Evolutionary conservation across 805 yeast genomes (phyloP).

Genomic region (Yarrowia keelungensis): DNA sequence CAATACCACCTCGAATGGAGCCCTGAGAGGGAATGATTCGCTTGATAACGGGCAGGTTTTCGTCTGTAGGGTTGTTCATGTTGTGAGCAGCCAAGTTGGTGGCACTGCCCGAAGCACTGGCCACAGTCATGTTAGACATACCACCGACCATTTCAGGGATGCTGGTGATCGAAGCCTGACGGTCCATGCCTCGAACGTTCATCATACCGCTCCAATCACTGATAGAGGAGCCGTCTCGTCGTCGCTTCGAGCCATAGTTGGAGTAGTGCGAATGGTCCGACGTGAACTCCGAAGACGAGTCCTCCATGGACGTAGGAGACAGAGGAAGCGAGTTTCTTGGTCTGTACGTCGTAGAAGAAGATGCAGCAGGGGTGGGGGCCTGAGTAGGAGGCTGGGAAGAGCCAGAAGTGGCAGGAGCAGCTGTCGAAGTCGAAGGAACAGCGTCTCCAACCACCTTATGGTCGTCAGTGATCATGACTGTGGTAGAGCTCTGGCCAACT

Average conservation of each 20-base stretch:
- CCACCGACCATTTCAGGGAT: slow-evolving; percentile 37
- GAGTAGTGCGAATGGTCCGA: slow-evolving; percentile 39
- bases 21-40: slow-evolving; percentile 96
- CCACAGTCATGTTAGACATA: slow-evolving; percentile 19
- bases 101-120: slow-evolving; percentile 22
- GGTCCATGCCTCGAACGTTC: slow-evolving; percentile 30
- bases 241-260: slow-evolving; percentile 18
- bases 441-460: slow-evolving; percentile 59
- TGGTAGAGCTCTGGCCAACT: slow-evolving; percentile 63
- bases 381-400: slow-evolving; percentile 15
- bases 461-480: slow-evolving; percentile 92
- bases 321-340: slow-evolving; percentile 29
- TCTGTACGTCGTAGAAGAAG: slow-evolving; percentile 6
- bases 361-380: slow-evolving; percentile 7
- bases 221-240: slow-evolving; percentile 37
- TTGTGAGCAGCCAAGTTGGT: slow-evolving; percentile 24
- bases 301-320: slow-evolving; percentile 38
- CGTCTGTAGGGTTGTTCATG: slow-evolving; percentile 11
- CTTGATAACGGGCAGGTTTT: slow-evolving; percentile 65
- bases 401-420: background rate
- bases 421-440: background rate
- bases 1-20: slow-evolving; percentile 94
- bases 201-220: slow-evolving; percentile 36
- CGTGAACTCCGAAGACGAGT: slow-evolving; percentile 28
- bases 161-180: slow-evolving; percentile 30